Evolutionary conservation across 225 moss, liverwort and hornwort genomes (phyloP).

Genomic region (Marchantia paleacea): DNA sequence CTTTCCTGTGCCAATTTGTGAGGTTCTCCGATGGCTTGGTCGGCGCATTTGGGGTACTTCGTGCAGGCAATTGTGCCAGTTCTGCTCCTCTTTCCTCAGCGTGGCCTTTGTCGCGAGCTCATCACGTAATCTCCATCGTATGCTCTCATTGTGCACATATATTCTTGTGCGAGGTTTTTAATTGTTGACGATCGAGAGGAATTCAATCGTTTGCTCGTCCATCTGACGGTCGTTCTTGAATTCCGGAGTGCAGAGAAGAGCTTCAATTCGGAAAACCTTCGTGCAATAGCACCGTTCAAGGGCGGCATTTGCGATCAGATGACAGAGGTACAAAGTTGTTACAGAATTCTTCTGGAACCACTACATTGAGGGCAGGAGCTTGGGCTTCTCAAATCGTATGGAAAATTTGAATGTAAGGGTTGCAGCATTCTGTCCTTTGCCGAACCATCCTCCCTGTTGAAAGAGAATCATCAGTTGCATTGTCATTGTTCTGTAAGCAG

Average conservation of each 20-base stretch:
- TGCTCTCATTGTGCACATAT: background rate
- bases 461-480: background rate
- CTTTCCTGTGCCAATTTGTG: background rate
- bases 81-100: background rate
- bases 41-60: background rate
- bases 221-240: background rate
- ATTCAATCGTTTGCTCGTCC: background rate
- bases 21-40: background rate
- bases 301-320: conserved; percentile 45
- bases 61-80: background rate
- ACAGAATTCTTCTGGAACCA: too few relatives aligned
- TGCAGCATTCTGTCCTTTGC: background rate
- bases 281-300: conserved; percentile 43
- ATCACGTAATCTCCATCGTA: background rate
- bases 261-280: background rate
- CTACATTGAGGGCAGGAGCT: too few relatives aligned
- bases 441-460: too few relatives aligned
- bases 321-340: conserved; percentile 31
- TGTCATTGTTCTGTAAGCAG: conserved; percentile 29
- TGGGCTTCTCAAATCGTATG: too few relatives aligned
- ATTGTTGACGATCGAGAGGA: background rate
- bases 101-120: conserved; percentile 13
- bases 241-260: conserved; percentile 21
- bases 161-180: background rate
- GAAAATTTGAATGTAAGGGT: background rate